Conservation (phyloP, 2,329 filamentous ascomycete genomes). For the Clarireedia monteithiana region DNA sequence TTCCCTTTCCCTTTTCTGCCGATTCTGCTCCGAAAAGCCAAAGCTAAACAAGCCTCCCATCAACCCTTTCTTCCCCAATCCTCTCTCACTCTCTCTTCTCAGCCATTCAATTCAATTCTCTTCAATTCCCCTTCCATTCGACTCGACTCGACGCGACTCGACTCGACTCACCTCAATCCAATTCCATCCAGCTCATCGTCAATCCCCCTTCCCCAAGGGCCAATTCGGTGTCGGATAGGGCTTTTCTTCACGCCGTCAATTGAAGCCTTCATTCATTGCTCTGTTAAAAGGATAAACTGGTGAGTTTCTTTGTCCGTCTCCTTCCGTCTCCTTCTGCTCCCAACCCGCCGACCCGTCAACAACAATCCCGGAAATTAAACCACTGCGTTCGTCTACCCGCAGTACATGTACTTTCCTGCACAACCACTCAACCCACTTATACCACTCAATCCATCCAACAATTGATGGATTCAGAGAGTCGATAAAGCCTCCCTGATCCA, state of each 20-base stretch:
- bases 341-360: too few relatives aligned
- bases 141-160: background rate
- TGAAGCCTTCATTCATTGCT: too few relatives aligned
- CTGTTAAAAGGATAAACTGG: too few relatives aligned
- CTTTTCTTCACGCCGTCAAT: too few relatives aligned
- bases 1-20: background rate
- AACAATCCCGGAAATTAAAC: too few relatives aligned
- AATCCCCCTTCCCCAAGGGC: too few relatives aligned
- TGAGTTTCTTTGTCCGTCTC: too few relatives aligned
- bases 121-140: background rate
- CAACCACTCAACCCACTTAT: background rate
- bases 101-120: background rate
- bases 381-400: too few relatives aligned
- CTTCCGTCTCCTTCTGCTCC: too few relatives aligned
- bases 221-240: too few relatives aligned
- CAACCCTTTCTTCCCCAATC: slow-evolving; percentile 4
- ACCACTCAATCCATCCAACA: background rate
- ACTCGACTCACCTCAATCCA: background rate
- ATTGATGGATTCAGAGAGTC: background rate
- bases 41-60: background rate
- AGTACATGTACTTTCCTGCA: too few relatives aligned
- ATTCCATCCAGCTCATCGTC: background rate
- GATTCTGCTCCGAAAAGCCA: background rate
- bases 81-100: background rate
- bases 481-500: background rate